phyloP scores from a whole-genome alignment of 352 stramenopile species.

The Phytophthora sp. region DNA sequence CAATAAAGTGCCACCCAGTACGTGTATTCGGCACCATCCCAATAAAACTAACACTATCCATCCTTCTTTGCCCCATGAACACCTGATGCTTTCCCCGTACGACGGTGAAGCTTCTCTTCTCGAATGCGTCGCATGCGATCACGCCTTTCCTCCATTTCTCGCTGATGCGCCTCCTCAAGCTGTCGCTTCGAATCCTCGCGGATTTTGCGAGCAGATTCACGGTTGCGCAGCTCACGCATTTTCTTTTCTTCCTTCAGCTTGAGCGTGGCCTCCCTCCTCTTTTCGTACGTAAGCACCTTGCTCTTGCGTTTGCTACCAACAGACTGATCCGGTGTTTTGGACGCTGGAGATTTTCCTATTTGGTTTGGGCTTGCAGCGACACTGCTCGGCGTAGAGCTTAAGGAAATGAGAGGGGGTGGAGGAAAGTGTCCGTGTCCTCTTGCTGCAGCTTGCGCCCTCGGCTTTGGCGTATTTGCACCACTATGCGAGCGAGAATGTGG shows the following conservation, averaged over 20 bases:
- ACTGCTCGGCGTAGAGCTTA: conserved; percentile 35
- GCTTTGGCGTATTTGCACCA: conserved; percentile 31
- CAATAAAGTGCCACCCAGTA: too few species aligned
- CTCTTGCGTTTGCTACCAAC: conserved; percentile 23
- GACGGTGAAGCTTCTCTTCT: conserved; percentile 50
- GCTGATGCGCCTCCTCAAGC: conserved; percentile 68
- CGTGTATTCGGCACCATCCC: conserved; percentile 30
- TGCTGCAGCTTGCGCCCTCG: conserved; percentile 15
- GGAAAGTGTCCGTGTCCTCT: conserved; percentile 21
- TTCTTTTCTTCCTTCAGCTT: conserved; percentile 80
- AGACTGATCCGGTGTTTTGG: conserved; percentile 30
- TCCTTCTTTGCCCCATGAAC: conserved; percentile 30
- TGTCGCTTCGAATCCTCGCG: conserved; percentile 67
- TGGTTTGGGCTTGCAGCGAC: conserved; percentile 30
- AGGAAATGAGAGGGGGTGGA: conserved; percentile 32
- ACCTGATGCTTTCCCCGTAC: conserved; percentile 29
- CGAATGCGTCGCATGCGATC: conserved; percentile 71
- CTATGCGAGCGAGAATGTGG: conserved; percentile 33
- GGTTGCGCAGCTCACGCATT: conserved; percentile 61
- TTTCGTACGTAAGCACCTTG: conserved; percentile 56
- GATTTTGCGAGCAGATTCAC: conserved; percentile 68
- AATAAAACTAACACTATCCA: conserved; percentile 17
- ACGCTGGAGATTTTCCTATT: conserved; percentile 24
- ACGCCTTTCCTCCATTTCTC: conserved; percentile 71
- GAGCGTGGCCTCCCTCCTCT: conserved; percentile 58